Evolutionary conservation across 345 rosid species (phyloP), one percentile per base, ranked within the genome.

Genomic region (Citrus cavaleriei): DNA sequence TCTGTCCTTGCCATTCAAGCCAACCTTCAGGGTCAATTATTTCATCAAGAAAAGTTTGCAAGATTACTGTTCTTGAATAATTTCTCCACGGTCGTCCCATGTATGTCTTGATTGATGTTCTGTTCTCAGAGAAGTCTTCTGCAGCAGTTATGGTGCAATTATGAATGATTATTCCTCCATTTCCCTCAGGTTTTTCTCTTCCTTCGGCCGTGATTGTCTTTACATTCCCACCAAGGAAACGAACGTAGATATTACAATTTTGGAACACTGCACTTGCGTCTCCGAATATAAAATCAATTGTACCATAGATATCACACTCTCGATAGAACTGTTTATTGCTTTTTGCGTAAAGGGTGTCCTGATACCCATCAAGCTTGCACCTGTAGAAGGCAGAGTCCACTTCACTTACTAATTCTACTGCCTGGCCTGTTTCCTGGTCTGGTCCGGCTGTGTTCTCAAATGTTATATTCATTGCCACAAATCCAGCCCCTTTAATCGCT

Each of bases 1-100:
- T 32, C 0, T 76, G 55, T 37, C 80, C 87, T 12, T 76, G 42
- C 87, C 87, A 82, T 42, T 76, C 59, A 18, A 77, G 35, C 83
- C 83, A 85, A 8, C 87, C 87, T 2, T 74, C 80, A 16, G 87
- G 87, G 10, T 77, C 58, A 8, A 85, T 82, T 24, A 80, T 14
- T 55, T 74, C 79, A 22, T 35, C 78, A 14, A 85, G 73, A 8
- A 51, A 59, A 10, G 85, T 73, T 30, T 82, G 78, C 85, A 85
- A 82, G 22, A 82, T 25, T 13, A 80, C 34, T 5, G 85, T 82
- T 70, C 80, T 82, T 30, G 83, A 82, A 42, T 58, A 85, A 4
- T 72, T 70, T 22, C 74, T 80, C 85, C 85, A 85, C 2, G 87
- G 87, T 28, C 87, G 73, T 27, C 85, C 87, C 19, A 84, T 77